phyloP scores from a whole-genome alignment of 179 eudicot genomes.

The Spinacia oleracea region DNA sequence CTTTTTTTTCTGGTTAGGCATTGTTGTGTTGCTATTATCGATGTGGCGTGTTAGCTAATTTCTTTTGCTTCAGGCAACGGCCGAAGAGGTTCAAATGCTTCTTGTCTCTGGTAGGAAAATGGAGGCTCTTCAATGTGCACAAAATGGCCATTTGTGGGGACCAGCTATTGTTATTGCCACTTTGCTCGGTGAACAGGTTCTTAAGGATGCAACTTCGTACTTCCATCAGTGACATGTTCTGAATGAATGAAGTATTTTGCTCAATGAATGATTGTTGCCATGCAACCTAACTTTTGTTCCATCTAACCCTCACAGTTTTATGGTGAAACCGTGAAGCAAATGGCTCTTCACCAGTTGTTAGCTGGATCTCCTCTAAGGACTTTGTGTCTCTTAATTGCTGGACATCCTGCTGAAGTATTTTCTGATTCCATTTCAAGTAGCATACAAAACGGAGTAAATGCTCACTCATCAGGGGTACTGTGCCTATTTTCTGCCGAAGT shows the following conservation, averaged over 20 bases:
- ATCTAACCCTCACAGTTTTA: constrained; percentile 53
- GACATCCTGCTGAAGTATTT: constrained; percentile 83
- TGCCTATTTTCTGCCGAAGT: background rate
- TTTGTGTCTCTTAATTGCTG: constrained; percentile 73
- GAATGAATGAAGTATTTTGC: background rate
- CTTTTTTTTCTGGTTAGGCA: background rate
- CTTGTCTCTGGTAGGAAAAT: constrained; percentile 45
- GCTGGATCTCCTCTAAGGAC: constrained; percentile 85
- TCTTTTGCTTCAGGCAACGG: constrained; percentile 38
- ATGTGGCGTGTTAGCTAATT: constrained; percentile 11
- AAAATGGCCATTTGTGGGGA: constrained; percentile 46
- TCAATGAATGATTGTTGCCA: background rate
- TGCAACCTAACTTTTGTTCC: constrained; percentile 8
- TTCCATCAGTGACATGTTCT: background rate
- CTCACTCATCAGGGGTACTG: constrained; percentile 54
- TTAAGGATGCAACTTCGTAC: background rate
- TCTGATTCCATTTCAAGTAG: constrained; percentile 33
- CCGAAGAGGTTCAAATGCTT: constrained; percentile 69
- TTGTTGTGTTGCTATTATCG: background rate
- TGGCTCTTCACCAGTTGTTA: constrained; percentile 71
- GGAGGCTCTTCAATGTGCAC: constrained; percentile 47
- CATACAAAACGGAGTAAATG: constrained; percentile 36
- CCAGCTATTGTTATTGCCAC: constrained; percentile 46
- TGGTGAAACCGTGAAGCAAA: constrained; percentile 70
- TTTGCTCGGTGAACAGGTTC: constrained; percentile 76